phyloP scores from a whole-genome alignment of 768 basidiomycete species.

The Auricularia sp. region DNA sequence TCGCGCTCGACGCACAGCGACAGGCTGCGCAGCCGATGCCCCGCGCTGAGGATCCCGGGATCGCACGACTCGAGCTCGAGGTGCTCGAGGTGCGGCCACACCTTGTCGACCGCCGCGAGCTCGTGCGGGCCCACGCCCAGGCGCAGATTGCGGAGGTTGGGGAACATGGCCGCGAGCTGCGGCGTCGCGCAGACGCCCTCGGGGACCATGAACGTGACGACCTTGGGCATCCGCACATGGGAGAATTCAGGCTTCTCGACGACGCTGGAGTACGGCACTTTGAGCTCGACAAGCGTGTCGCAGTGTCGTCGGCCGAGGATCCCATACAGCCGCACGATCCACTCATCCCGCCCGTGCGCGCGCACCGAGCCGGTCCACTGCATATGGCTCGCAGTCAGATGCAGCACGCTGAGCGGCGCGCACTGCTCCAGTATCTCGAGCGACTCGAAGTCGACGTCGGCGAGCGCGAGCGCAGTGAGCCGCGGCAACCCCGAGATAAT shows the following conservation, averaged over 20 bases:
- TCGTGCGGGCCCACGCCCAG: not conserved
- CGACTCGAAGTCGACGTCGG: not conserved
- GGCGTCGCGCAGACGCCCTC: not conserved
- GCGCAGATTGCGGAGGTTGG: not conserved
- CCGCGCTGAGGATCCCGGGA: not conserved
- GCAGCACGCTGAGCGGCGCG: not conserved
- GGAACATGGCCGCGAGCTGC: not conserved
- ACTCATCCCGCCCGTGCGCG: not conserved
- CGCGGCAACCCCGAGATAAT: not conserved
- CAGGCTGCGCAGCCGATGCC: not conserved
- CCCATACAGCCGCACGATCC: not conserved
- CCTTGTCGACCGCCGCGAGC: not conserved
- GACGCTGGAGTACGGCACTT: not conserved
- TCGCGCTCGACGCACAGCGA: not conserved
- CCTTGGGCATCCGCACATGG: not conserved
- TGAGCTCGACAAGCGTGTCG: not conserved
- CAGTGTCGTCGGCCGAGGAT: not conserved
- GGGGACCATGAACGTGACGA: not conserved
- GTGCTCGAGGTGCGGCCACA: not conserved
- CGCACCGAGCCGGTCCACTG: not conserved
- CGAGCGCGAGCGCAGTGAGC: not conserved
- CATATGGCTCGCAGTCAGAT: not conserved
- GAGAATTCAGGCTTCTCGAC: not conserved
- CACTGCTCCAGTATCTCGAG: not conserved
- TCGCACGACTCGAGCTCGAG: not conserved